These are phyloP conservation scores for Neoscytalidium dimidiatum DNA, from an alignment of 2,329 filamentous ascomycete genomes.

Conservation along the genomic window DNA sequence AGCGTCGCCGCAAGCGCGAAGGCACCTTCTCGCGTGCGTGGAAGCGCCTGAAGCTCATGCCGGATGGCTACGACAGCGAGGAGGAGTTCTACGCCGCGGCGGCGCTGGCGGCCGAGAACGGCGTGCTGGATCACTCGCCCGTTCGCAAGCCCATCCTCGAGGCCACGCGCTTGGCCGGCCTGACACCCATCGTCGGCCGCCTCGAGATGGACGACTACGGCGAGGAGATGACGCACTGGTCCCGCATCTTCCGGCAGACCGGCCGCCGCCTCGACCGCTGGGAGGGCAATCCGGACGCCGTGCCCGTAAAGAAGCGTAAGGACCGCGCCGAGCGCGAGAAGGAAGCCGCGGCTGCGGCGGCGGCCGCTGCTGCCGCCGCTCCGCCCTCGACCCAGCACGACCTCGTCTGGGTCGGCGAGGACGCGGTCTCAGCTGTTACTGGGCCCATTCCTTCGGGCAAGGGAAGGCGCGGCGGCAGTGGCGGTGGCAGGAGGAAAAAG, in stretches of 20 bases:
- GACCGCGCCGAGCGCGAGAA: conserved; percentile 12
- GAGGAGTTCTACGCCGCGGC: conserved; percentile 30
- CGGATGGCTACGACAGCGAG: conserved; percentile 51
- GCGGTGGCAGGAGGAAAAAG: conserved; percentile 1
- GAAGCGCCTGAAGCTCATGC: conserved; percentile 58
- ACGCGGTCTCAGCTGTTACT: neutral
- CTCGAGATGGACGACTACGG: conserved; percentile 72
- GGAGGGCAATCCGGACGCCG: conserved; percentile 43
- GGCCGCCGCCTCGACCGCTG: conserved; percentile 70
- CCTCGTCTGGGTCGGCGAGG: conserved; percentile 19
- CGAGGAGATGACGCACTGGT: conserved; percentile 69
- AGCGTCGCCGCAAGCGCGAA: conserved; percentile 63
- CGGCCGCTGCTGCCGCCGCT: neutral
- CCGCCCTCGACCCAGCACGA: neutral
- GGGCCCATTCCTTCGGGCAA: neutral
- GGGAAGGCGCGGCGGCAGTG: neutral
- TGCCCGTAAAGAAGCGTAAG: conserved; percentile 7
- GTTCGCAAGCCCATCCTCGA: conserved; percentile 24
- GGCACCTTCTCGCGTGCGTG: conserved; percentile 68
- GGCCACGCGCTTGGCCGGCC: conserved; percentile 49
- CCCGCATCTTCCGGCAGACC: conserved; percentile 65
- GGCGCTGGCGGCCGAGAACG: conserved; percentile 23
- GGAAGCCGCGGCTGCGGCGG: conserved; percentile 9
- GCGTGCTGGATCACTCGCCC: conserved; percentile 24
- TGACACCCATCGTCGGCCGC: conserved; percentile 57